These are phyloP conservation scores for Wickerhamiella vanderwaltii DNA, from an alignment of 805 yeast species.

Conservation along the genomic window DNA sequence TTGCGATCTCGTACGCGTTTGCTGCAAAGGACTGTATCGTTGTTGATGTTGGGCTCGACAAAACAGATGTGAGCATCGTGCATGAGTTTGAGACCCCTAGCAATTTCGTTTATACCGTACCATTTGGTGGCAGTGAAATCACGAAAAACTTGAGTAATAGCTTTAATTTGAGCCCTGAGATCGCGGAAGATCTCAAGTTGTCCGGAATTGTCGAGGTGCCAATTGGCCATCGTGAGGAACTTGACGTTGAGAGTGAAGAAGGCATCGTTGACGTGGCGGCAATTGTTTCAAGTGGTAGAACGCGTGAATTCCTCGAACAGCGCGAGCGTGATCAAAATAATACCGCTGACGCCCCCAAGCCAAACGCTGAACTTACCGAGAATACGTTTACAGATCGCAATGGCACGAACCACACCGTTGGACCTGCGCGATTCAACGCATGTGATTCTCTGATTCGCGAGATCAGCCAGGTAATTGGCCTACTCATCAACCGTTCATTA, in stretches of 20 bases:
- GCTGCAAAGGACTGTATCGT: conserved; percentile 51
- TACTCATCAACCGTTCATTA: conserved; percentile 46
- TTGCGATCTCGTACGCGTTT: conserved; percentile 64
- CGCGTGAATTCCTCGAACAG: conserved; percentile 57
- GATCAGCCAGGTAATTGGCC: conserved; percentile 44
- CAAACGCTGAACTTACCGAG: conserved; percentile 58
- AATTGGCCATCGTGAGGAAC: conserved; percentile 26
- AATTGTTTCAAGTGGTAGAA: conserved; percentile 65
- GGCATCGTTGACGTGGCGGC: conserved; percentile 83
- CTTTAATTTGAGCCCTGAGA: conserved; percentile 48
- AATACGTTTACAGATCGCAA: conserved; percentile 54
- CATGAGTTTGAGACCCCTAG: conserved; percentile 53
- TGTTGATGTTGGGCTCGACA: conserved; percentile 66
- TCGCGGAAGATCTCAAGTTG: conserved; percentile 62
- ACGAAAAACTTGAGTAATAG: conserved; percentile 39
- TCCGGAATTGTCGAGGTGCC: conserved; percentile 70
- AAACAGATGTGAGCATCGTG: conserved; percentile 71
- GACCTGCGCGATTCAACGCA: conserved; percentile 83
- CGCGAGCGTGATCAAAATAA: conserved; percentile 40
- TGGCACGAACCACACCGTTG: conserved; percentile 53
- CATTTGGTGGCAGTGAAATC: conserved; percentile 53
- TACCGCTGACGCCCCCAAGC: conserved; percentile 27
- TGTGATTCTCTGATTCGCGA: conserved; percentile 44
- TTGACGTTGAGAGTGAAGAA: conserved; percentile 40
- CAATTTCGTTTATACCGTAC: conserved; percentile 39